Percentiles rank a stretch among this genome's conserved stretches.
Conservation (phyloP, 2,329 filamentous ascomycete genomes). For the Orbilia brochopaga region DNA sequence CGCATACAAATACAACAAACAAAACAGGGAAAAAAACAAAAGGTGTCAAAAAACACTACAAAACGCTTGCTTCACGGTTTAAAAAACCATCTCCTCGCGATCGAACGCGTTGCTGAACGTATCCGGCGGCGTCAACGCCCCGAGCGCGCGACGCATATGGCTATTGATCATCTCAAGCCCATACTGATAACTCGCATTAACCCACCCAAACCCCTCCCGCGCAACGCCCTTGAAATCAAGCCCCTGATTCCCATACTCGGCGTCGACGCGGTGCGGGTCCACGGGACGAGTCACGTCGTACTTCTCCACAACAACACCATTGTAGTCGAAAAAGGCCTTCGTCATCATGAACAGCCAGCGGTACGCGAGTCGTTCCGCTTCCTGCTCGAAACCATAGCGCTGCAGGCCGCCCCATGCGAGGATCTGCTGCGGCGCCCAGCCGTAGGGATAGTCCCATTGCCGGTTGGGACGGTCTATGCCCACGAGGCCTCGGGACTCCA, state of each 20-base stretch:
- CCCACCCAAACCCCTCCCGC: conserved; percentile 97
- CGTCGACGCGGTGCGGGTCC: conserved; percentile 91
- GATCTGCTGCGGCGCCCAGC: conserved; percentile 98
- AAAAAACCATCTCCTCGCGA: conserved; percentile 52
- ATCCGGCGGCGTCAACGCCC: conserved; percentile 84
- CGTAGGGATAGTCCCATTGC: conserved; percentile 98
- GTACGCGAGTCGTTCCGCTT: conserved; percentile 87
- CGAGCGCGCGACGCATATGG: conserved; percentile 86
- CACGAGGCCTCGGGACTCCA: conserved; percentile 81
- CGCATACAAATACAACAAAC: not conserved
- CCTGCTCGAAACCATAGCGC: conserved; percentile 88
- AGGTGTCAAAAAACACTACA: not conserved
- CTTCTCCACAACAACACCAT: conserved; percentile 97
- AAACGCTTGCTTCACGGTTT: not conserved
- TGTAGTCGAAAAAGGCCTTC: conserved; percentile 97
- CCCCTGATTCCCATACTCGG: conserved; percentile 97
- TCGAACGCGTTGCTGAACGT: conserved; percentile 74
- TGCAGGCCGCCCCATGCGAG: conserved; percentile 92
- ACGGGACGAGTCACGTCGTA: conserved; percentile 92
- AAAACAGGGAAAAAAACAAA: conserved; percentile 2
- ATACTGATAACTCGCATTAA: conserved; percentile 96
- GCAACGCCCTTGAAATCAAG: conserved; percentile 93
- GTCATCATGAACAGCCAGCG: conserved; percentile 99
- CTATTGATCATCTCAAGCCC: conserved; percentile 86
- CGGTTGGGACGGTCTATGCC: conserved; percentile 85